phyloP scores from a whole-genome alignment of 1,284 basidiomycete species.

The Austroboletus niveus region DNA sequence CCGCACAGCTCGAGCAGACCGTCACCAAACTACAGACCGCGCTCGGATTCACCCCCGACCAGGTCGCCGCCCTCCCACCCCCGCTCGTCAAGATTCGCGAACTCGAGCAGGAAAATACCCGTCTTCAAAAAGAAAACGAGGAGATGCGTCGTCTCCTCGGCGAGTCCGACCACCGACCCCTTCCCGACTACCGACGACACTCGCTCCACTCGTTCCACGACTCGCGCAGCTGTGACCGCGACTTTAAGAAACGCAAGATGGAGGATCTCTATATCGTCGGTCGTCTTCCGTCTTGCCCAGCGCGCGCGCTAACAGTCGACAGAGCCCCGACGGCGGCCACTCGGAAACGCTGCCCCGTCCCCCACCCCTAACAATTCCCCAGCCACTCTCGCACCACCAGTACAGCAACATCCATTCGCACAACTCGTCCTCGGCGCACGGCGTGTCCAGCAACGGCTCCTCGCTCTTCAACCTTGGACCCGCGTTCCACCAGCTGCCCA shows the following conservation, averaged over 20 bases:
- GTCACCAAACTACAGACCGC: constrained; percentile 77
- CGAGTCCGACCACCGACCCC: constrained; percentile 38
- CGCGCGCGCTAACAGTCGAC: background rate
- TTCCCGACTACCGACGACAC: constrained; percentile 44
- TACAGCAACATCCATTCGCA: constrained; percentile 28
- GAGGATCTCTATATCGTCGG: constrained; percentile 60
- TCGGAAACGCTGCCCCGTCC: constrained; percentile 48
- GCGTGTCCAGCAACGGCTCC: constrained; percentile 32
- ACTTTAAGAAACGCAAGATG: constrained; percentile 61
- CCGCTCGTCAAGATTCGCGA: constrained; percentile 69
- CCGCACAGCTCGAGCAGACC: constrained; percentile 68
- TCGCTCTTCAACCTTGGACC: constrained; percentile 50
- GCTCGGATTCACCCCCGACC: constrained; percentile 65
- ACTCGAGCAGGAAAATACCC: constrained; percentile 70
- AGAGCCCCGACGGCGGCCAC: constrained; percentile 28
- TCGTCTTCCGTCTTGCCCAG: background rate
- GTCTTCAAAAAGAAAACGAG: constrained; percentile 67
- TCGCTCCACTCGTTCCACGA: constrained; percentile 44
- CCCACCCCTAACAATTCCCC: constrained; percentile 61
- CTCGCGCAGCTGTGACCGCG: constrained; percentile 51
- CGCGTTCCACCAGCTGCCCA: constrained; percentile 55
- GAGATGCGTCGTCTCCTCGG: constrained; percentile 61
- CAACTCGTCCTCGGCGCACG: constrained; percentile 36
- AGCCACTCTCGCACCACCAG: constrained; percentile 39
- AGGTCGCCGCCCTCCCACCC: constrained; percentile 65